A percentile compares a stretch with the other conserved stretches of the same genome.
Conservation (phyloP, 805 yeast genomes). For the Kazachstania bromeliacearum region DNA sequence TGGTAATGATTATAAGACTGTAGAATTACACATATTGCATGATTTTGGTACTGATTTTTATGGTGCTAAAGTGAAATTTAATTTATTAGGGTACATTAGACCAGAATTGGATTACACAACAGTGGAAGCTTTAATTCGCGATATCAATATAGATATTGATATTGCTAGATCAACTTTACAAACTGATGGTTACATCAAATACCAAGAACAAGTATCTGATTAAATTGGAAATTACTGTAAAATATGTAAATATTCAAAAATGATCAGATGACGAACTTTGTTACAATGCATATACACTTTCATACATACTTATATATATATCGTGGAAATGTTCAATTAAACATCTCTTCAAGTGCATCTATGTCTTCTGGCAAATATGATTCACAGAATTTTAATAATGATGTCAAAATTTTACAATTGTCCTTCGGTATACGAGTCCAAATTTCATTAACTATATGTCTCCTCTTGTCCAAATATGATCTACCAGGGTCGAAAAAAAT, state of each 20-base stretch:
- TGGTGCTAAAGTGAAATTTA: conserved; percentile 65
- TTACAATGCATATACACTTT: too few relatives aligned
- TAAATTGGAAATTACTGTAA: too few relatives aligned
- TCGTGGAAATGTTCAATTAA: not conserved
- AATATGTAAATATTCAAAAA: too few relatives aligned
- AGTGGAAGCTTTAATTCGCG: conserved; percentile 72
- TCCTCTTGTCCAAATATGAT: conserved; percentile 22
- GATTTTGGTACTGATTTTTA: conserved; percentile 61
- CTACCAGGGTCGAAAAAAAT: conserved; percentile 18
- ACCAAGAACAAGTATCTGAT: conserved; percentile 3
- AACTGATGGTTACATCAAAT: conserved; percentile 5
- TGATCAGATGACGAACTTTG: too few relatives aligned
- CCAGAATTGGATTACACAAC: conserved; percentile 85
- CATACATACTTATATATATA: too few relatives aligned
- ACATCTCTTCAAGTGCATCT: conserved; percentile 11
- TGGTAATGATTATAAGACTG: conserved; percentile 68
- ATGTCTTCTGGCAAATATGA: conserved; percentile 25
- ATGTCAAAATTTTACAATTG: not conserved
- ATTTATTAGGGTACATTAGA: conserved; percentile 78
- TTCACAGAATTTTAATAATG: conserved; percentile 14
- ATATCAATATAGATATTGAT: conserved; percentile 70
- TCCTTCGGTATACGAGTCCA: conserved; percentile 15
- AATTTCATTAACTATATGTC: conserved; percentile 12
- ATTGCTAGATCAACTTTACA: conserved; percentile 37
- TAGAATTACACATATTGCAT: conserved; percentile 80